Conservation (phyloP, 768 basidiomycete species). For the Scleroderma bovista region DNA sequence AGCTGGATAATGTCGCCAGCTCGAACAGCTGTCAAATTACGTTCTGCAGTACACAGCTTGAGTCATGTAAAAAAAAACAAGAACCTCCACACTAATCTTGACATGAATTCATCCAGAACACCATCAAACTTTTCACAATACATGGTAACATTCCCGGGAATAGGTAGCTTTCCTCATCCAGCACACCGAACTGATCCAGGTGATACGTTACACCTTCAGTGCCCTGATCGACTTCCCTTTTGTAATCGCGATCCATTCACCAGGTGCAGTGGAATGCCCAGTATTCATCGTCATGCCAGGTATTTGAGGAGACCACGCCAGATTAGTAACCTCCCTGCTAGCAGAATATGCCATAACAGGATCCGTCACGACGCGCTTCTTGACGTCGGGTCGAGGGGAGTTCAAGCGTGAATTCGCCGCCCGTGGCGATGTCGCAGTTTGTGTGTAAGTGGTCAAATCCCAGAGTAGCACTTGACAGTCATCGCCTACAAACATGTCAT, state of each 20-base stretch:
- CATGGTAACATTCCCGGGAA: too few relatives aligned
- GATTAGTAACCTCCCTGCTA: conserved; percentile 68
- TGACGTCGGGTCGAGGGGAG: conserved; percentile 77
- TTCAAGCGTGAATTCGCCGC: conserved; percentile 64
- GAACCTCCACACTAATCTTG: too few relatives aligned
- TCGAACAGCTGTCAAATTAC: too few relatives aligned
- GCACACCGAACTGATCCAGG: too few relatives aligned
- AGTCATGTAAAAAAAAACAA: too few relatives aligned
- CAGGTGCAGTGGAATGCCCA: conserved; percentile 66
- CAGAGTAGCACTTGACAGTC: conserved; percentile 93
- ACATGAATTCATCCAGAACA: too few relatives aligned
- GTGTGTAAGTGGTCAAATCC: conserved; percentile 71
- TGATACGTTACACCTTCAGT: conserved; percentile 61
- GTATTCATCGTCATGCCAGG: conserved; percentile 70
- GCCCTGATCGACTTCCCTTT: conserved; percentile 80
- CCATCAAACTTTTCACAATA: too few relatives aligned
- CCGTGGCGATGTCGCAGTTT: conserved; percentile 62
- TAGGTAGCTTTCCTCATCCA: too few relatives aligned
- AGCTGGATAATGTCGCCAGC: too few relatives aligned
- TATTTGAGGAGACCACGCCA: conserved; percentile 88
- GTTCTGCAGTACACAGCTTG: too few relatives aligned
- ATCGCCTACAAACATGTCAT: conserved; percentile 52
- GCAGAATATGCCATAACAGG: conserved; percentile 85
- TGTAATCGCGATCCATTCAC: conserved; percentile 85
- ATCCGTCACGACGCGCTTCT: conserved; percentile 66